A percentile compares a stretch with the other conserved stretches of the same genome.
phyloP scores from a whole-genome alignment of 192 early-diverging fungal species.

The Coemansia sp. region DNA sequence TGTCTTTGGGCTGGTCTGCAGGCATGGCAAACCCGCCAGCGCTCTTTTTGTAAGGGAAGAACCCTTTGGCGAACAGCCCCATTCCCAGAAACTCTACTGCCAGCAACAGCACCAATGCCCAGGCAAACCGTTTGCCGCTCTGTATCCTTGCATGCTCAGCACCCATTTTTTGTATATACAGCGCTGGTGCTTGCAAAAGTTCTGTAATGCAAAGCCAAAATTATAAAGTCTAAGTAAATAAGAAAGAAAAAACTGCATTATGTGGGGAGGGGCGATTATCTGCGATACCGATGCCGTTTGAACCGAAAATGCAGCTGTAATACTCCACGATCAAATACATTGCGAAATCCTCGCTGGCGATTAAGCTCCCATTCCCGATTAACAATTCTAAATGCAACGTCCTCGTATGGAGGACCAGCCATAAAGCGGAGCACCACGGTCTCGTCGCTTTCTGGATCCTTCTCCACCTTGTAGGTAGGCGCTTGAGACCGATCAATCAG shows the following conservation, averaged over 20 bases:
- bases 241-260: background rate
- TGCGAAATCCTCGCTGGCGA: constrained; percentile 81
- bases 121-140: constrained; percentile 12
- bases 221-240: too few relatives aligned
- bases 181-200: too few relatives aligned
- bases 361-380: constrained; percentile 95
- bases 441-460: constrained; percentile 64
- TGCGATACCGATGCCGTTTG: constrained; percentile 76
- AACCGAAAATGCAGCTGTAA: constrained; percentile 81
- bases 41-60: constrained; percentile 76
- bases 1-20: constrained; percentile 27
- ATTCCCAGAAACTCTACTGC: constrained; percentile 62
- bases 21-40: constrained; percentile 60
- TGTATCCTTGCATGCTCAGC: constrained; percentile 8
- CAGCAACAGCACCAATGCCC: constrained; percentile 18
- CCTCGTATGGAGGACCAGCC: constrained; percentile 96
- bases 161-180: too few relatives aligned
- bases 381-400: constrained; percentile 95
- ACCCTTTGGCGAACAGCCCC: constrained; percentile 65
- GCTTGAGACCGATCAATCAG: constrained; percentile 87
- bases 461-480: constrained; percentile 86
- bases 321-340: constrained; percentile 77
- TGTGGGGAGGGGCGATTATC: constrained; percentile 34
- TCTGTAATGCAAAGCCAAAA: too few relatives aligned
- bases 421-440: constrained; percentile 85